Evolutionary conservation across 495 filamentous ascomycete genomes (phyloP), one percentile per base, ranked within the genome.

Genomic region (Trichoderma reesei): DNA sequence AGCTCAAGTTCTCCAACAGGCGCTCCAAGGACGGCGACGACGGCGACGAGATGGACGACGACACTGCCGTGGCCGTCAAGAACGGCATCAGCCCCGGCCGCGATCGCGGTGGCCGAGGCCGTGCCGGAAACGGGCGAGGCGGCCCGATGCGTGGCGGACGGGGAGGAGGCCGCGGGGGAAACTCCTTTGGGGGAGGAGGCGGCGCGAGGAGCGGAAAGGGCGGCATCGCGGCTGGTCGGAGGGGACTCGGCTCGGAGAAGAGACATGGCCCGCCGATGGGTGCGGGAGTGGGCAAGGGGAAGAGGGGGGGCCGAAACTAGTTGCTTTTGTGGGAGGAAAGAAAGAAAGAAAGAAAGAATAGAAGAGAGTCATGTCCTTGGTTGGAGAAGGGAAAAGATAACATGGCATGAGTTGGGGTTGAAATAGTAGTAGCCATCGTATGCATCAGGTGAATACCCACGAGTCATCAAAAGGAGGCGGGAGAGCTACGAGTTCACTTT

Each of bases 1-100:
- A 89, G 75, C 75, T 98, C 64, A 97, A 95, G 82, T 96, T 96
- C 78, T 85, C 81, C 16, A 88, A 88, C 67, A 86, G 82, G 68
- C 76, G 82, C 34, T 80, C 82, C 62, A 83, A 82, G 63, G 78
- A 82, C 33, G 84, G 85, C 16, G 83, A 82, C 41, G 79, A 78
- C 61, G 78, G 82, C 56, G 76, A 75, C 46, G 88, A 85, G 56
- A 91, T 91, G 82, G 88, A 90, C 26, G 78, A 88, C 31, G 89
- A 90, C 69, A 86, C 71, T 38, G 48, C 67, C 20, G 73, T 78
- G 59, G 74, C 72, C 8, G 77, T 79, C 64, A 80, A 80, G 64
- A 79, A 80, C 63, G 73, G 79, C 63, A 73, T 75, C 20, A 78
- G 51, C 36, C 60, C 68, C 31, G 64, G 65, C 20, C 65, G 63